Percentiles rank a stretch among this genome's conserved stretches.
phyloP scores from a whole-genome alignment of 257 asterid species.

The Pogostemon cablin region DNA sequence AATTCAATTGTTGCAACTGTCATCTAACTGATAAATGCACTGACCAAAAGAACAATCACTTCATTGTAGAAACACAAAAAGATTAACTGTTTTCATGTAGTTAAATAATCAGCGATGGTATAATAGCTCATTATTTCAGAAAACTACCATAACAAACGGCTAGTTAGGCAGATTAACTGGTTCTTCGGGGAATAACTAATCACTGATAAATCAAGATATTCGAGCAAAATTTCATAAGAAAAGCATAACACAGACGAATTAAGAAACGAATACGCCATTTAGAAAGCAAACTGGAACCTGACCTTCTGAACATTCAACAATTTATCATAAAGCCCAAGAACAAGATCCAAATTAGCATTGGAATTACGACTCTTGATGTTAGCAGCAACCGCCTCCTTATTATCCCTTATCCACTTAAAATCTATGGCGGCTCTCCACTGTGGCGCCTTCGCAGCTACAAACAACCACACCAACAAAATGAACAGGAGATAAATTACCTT shows the following conservation, averaged over 20 bases:
- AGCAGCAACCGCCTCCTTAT: conserved; percentile 72
- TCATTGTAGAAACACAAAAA: background rate
- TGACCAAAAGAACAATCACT: background rate
- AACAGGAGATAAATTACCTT: background rate
- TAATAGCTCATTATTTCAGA: conserved; percentile 3
- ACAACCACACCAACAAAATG: conserved; percentile 3
- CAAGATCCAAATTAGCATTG: conserved; percentile 68
- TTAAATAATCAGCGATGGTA: background rate
- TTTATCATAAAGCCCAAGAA: conserved; percentile 71
- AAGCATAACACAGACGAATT: background rate
- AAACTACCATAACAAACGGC: background rate
- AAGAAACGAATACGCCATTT: background rate
- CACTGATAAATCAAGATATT: background rate
- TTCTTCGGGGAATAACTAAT: background rate
- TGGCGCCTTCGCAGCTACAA: conserved; percentile 60
- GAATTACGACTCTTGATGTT: conserved; percentile 75
- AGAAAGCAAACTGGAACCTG: conserved; percentile 40
- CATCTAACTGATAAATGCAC: background rate
- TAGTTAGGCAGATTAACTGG: background rate
- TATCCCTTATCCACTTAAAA: conserved; percentile 93
- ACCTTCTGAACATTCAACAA: conserved; percentile 81
- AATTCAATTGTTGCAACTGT: background rate
- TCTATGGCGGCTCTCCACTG: conserved; percentile 96
- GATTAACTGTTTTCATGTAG: background rate
- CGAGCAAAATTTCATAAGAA: background rate